Evolutionary conservation across 148 eudicot genomes (phyloP), one percentile per base, ranked within the genome.

Genomic region (Fagopyrum tataricum): DNA sequence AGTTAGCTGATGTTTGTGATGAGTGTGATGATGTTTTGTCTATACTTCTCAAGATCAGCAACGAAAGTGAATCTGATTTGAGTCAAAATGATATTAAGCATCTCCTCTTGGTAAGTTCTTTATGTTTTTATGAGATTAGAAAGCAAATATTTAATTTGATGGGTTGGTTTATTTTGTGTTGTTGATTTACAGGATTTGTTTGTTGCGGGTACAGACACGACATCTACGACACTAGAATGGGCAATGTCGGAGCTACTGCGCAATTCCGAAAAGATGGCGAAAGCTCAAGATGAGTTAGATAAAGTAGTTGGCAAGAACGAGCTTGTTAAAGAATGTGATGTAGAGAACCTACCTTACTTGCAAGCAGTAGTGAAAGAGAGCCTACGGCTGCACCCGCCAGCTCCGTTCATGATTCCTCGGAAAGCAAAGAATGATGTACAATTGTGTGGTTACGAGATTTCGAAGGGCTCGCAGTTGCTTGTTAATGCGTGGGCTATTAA

Each of bases 401-500:
- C 58, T 6, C 78, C 86, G 6, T 74, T 83, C 61, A 31, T 81
- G 17, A 9, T 83, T 23, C 86, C 86, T 0, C 82, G 24, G 58
- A 74, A 74, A 42, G 68, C 83, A 2, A 66, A 41, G 44, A 68
- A 67, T 2, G 78, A 83, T 18, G 76, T 74, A 10, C 23, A 76
- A 7, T 21, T 80, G 24, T 17, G 75, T 5, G 77, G 71, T 24
- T 76, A 44, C 11, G 14, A 17, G 0, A 75, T 83, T 14, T 84
- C 86, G 0, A 78, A 76, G 56, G 43, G 73, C 46, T 73, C 86
- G 39, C 75, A 53, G 42, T 44, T 83, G 1, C 78, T 80, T 73
- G 80, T 83, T 13, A 83, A 83, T 37, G 39, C 76, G 51, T 80
- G 86, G 84, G 67, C 80, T 0, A 76, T 78, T 13, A 81, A 83